Evolutionary conservation across 352 stramenopile genomes (phyloP).

Genomic region (Pythium pyrilobum): DNA sequence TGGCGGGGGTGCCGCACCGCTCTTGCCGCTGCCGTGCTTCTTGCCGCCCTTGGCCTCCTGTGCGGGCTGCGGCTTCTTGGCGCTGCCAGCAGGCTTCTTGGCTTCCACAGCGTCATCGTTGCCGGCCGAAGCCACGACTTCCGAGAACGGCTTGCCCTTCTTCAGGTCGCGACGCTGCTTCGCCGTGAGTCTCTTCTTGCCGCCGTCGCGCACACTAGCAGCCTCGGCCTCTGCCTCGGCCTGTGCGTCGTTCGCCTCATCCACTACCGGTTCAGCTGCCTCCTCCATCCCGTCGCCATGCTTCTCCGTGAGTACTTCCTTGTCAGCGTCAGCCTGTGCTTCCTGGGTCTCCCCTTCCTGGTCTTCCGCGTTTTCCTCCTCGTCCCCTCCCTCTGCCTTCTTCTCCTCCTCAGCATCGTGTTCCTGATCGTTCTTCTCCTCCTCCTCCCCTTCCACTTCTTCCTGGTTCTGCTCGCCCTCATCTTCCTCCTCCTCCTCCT

Average conservation of each 20-base stretch:
- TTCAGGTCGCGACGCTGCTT: conserved; percentile 81
- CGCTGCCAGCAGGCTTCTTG: conserved; percentile 4
- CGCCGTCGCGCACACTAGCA: conserved; percentile 20
- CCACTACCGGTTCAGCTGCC: background rate
- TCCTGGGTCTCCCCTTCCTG: conserved; percentile 3
- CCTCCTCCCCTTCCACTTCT: background rate
- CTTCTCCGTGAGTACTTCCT: background rate
- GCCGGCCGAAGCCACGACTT: conserved; percentile 1
- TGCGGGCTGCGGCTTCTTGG: background rate
- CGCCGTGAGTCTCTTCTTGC: conserved; percentile 53
- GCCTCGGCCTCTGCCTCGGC: conserved; percentile 1
- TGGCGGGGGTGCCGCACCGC: conserved; percentile 6
- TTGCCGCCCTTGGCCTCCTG: conserved; percentile 1
- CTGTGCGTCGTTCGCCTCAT: conserved; percentile 3
- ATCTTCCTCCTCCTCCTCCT: conserved; percentile 10
- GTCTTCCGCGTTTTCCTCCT: background rate
- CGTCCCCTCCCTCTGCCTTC: background rate
- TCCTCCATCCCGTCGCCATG: background rate
- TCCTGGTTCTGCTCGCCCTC: conserved; percentile 4
- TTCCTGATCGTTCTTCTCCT: conserved; percentile 11
- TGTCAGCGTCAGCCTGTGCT: background rate
- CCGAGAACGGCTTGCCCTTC: conserved; percentile 30
- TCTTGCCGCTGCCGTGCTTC: conserved; percentile 35
- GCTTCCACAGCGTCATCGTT: background rate
- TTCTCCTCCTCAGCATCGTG: conserved; percentile 15